Evolutionary conservation across 345 rosid species (phyloP), one percentile per base, ranked within the genome.

Genomic region (Viola odorata): DNA sequence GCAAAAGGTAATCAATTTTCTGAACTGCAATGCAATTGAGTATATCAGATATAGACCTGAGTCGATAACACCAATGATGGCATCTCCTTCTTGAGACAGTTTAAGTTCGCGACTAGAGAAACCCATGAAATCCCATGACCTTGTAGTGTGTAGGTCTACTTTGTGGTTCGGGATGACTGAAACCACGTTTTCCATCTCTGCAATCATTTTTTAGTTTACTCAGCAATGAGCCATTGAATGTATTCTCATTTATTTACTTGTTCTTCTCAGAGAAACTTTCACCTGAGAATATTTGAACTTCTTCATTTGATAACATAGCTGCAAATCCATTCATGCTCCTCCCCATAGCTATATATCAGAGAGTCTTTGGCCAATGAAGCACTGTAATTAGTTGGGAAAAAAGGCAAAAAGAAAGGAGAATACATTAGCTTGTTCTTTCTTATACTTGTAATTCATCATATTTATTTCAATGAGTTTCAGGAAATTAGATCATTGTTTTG

Each of bases 291-390:
- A 38, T 73, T 56, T 62, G 72, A 53, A 54, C 81, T 57, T 78
- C 74, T 60, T 74, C 71, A 56, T 74, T 71, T 0, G 75, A 71
- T n/a, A 77, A 52, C 53, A 58, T 77, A 14, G 84, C 81, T 15
- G 79, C 81, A 72, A 80, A 80, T 45, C 71, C 80, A 52, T 77
- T 74, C 60, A 80, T 69, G 61, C 67, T 72, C 60, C 74, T 70
- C 15, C 75, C 75, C 72, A 40, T 80, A 77, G 50, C 79, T 80
- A 41, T 77, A 66, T 53, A 80, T 50, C 5, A 72, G 62, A 8
- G 70, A 77, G 5, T 77, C 69, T 49, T 61, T 56, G 17, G 77
- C 80, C 12, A 54, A 58, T 16, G 50, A 42, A 62, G 55, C 13
- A 44, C 82, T 71, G 80, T 67, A 63, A 45, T 67, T 4, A 48